Conservation (phyloP, 169 alveolate genomes). For the Cryptosporidium tyzzeri region DNA sequence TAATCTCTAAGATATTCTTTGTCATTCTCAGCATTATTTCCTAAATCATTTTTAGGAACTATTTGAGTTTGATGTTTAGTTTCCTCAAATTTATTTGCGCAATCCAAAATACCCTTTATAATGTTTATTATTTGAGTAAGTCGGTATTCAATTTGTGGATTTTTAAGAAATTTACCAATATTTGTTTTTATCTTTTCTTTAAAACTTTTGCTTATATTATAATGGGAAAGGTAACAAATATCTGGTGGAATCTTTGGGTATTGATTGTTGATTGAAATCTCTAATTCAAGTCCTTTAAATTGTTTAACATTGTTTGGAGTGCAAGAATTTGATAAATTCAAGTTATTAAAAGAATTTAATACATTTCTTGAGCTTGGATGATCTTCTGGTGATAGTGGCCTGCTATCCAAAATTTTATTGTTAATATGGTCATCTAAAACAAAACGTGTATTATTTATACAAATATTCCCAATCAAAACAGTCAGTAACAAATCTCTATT, state of each 20-base stretch:
- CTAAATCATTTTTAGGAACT: not conserved
- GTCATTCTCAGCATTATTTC: not conserved
- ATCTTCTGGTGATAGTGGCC: not conserved
- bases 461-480: constrained; percentile 24
- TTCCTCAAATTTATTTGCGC: constrained; percentile 3
- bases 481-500: constrained; percentile 15
- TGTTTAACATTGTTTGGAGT: not conserved
- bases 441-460: constrained; percentile 4
- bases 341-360: not conserved
- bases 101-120: not conserved
- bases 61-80: not conserved
- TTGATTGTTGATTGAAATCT: constrained; percentile 5
- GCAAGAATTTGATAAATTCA: not conserved
- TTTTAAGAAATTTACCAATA: constrained; percentile 12
- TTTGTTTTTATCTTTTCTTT: constrained; percentile 15
- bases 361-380: not conserved
- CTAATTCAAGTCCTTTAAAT: constrained; percentile 50
- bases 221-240: constrained; percentile 29
- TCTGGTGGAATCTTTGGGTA: constrained; percentile 26
- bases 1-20: not conserved
- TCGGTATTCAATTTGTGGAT: not conserved
- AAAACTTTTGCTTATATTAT: constrained; percentile 25
- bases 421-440: constrained; percentile 2
- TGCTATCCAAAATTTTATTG: not conserved
- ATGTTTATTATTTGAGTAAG: not conserved